Evolutionary conservation across 495 filamentous ascomycete species (phyloP).

Genomic region (Amphirosellinia nigrospora): DNA sequence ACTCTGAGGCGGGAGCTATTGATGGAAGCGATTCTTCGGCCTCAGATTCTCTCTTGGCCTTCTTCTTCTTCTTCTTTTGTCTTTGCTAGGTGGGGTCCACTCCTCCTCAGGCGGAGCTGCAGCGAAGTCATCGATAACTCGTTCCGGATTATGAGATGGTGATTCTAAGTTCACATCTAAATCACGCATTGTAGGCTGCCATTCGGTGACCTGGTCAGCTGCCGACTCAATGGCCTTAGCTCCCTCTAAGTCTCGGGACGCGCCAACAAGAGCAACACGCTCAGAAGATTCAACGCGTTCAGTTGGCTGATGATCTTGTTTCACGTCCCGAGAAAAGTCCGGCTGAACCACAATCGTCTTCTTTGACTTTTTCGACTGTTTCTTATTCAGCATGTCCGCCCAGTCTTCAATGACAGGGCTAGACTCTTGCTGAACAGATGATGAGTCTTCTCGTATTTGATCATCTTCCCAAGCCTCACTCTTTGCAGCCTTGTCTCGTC

Average conservation of each 20-base stretch:
- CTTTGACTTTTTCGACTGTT: slow-evolving; percentile 41
- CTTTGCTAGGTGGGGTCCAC: slow-evolving; percentile 28
- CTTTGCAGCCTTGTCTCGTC: slow-evolving; percentile 41
- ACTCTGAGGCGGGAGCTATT: slow-evolving; percentile 17
- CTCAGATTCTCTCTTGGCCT: slow-evolving; percentile 36
- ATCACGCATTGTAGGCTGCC: not conserved
- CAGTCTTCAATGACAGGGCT: slow-evolving; percentile 26
- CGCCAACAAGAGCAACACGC: slow-evolving; percentile 37
- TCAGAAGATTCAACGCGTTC: slow-evolving; percentile 27
- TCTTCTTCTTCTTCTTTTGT: slow-evolving; percentile 42
- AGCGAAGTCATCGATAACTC: slow-evolving; percentile 39
- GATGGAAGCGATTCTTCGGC: slow-evolving; percentile 34
- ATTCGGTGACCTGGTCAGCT: slow-evolving; percentile 29
- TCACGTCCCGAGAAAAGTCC: slow-evolving; percentile 27
- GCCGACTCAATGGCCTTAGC: slow-evolving; percentile 13
- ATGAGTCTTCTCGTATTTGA: slow-evolving; percentile 27
- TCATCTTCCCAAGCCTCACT: slow-evolving; percentile 32
- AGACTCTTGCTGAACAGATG: slow-evolving; percentile 4
- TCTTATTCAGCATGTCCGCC: slow-evolving; percentile 29
- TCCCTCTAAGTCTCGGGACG: slow-evolving; percentile 35
- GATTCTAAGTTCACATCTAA: not conserved
- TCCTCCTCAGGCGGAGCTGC: slow-evolving; percentile 32
- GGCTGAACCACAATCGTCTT: slow-evolving; percentile 36
- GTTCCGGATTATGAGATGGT: slow-evolving; percentile 10
- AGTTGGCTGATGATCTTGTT: slow-evolving; percentile 28